A percentile compares a stretch with the other conserved stretches of the same genome.
Conservation (phyloP, 768 basidiomycete species). For the Agaricus sinodeliciosus region DNA sequence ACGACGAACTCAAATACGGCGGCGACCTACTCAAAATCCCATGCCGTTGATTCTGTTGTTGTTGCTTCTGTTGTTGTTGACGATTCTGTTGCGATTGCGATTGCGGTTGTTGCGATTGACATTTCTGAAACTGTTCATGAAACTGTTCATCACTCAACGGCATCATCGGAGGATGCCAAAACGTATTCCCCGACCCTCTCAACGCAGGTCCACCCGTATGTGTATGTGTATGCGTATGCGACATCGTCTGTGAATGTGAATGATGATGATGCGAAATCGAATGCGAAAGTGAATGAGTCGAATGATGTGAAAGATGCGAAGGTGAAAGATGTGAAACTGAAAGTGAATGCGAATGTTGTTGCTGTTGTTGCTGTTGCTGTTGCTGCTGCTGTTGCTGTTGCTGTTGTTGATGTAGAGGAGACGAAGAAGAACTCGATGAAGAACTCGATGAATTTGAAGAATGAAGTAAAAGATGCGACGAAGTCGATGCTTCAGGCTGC, state of each 20-base stretch:
- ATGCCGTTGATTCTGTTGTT: no score
- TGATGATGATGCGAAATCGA: constrained; percentile 42
- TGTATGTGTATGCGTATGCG: neutral
- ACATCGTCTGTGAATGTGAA: constrained; percentile 27
- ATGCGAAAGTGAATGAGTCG: no score
- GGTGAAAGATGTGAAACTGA: no score
- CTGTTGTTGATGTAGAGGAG: constrained; percentile 35
- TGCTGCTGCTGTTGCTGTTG: constrained; percentile 49
- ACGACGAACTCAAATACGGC: neutral
- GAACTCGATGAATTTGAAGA: constrained; percentile 46
- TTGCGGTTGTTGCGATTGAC: no score
- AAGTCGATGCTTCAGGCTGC: no score
- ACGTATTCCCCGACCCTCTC: constrained; percentile 52
- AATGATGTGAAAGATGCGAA: no score
- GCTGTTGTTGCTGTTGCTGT: constrained; percentile 35
- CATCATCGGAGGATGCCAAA: constrained; percentile 79
- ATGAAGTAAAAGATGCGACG: constrained; percentile 50
- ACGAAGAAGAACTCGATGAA: constrained; percentile 45
- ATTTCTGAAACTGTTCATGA: no score
- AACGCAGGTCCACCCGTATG: constrained; percentile 34
- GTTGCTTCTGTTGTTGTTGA: constrained; percentile 22
- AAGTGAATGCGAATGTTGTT: no score
- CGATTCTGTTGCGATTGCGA: constrained; percentile 15
- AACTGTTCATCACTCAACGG: constrained; percentile 37
- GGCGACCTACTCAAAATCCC: neutral